These are phyloP conservation scores for Hyaloperonospora arabidopsidis DNA, from an alignment of 352 stramenopile genomes.

Conservation along the genomic window DNA sequence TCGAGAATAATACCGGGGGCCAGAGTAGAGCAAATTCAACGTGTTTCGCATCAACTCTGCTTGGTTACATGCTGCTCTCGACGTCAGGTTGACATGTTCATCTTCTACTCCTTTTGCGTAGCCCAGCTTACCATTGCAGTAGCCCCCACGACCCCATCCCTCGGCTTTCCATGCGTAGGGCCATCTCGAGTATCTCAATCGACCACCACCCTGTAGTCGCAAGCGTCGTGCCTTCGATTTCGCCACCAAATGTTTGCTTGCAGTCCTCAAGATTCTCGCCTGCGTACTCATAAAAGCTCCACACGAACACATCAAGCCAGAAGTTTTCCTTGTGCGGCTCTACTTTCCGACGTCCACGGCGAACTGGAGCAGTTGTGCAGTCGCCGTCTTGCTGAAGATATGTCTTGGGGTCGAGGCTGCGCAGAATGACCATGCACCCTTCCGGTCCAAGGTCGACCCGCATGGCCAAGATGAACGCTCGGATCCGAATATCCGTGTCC, in stretches of 20 bases:
- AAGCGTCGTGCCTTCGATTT: constrained; percentile 50
- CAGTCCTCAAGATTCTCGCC: constrained; percentile 36
- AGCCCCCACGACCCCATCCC: constrained; percentile 37
- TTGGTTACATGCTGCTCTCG: no score
- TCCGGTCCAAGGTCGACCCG: constrained; percentile 37
- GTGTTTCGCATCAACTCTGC: no score
- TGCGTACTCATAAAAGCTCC: constrained; percentile 46
- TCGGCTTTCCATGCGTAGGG: constrained; percentile 45
- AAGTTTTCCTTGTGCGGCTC: constrained; percentile 44
- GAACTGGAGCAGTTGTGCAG: constrained; percentile 32
- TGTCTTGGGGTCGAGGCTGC: constrained; percentile 43
- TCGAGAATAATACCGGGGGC: no score
- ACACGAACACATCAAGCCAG: constrained; percentile 68
- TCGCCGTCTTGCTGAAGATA: constrained; percentile 48
- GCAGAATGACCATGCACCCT: constrained; percentile 42
- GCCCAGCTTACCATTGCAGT: constrained; percentile 19
- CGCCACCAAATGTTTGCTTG: constrained; percentile 50
- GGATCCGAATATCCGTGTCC: constrained; percentile 41
- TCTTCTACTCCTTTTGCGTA: not conserved
- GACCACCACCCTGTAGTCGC: constrained; percentile 55
- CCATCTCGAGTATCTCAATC: constrained; percentile 66
- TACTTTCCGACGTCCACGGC: constrained; percentile 45
- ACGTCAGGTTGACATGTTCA: no score
- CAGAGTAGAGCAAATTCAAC: no score
- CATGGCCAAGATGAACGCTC: constrained; percentile 54